Base-by-base conservation (phyloP, 2,329 filamentous ascomycete species). In the Stachybotrys chartarum region DNA sequence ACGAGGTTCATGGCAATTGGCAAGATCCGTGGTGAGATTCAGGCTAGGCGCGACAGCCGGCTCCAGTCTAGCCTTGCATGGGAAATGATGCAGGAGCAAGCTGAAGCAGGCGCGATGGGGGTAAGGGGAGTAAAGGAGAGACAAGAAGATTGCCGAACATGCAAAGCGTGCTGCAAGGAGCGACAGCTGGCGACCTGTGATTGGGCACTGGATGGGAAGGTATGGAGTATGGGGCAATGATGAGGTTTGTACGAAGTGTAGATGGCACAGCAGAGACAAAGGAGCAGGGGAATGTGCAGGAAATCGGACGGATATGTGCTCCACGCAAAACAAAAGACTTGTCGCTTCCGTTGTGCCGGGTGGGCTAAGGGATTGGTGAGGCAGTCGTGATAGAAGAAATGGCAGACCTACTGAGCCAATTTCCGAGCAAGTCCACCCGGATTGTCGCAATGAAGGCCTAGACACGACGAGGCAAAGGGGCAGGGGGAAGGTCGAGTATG, bases 151-250 rank as follows among this genome's bases (percentile, higher is more conserved):
- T 59, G 51, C 56, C 55, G 54, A 58, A 57, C 56, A 64, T 60
- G 61, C 62, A 65, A 62, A 61, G 56, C 59, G 10, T 64, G 60
- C 62, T 63, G 57, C 57, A 53, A 39, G 54, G 63, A 63, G 60
- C 60, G 68, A 69, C 68, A 70, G 68, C 60, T 70, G 68, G 68
- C 68, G 62, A 54, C 61, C 61, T 63, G 59, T 70, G 68, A 70
- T 70, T 70, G 68, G 68, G 59, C 56, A 51, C 35, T 56, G 61
- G 62, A 57, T 59, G 59, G 35, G 35, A 42, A 42, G 35, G 35
- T 42, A 42, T 42, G 35, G 35, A 64, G 60, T 57, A 61, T 61
- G 60, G 59, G 56, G 55, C 56, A 54, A 46, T 32, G 46, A 51
- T 35, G 52, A 62, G 30, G 35, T 42, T 42, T 42, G 35, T 42